A percentile compares a stretch with the other conserved stretches of the same genome.
Conservation (phyloP, 177 flowering plant species). For the Vitis hybrid region DNA sequence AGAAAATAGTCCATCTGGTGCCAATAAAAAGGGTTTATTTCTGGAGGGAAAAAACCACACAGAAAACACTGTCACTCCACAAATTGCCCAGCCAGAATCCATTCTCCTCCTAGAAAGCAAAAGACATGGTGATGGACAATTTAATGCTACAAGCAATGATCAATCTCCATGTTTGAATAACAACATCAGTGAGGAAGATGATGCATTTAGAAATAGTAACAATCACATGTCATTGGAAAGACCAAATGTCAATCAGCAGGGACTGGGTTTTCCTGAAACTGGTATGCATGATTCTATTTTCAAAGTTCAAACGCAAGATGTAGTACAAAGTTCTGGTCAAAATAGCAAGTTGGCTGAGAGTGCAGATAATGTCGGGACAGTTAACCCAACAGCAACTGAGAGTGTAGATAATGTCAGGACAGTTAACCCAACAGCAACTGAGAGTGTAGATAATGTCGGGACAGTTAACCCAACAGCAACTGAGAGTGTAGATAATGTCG, state of each 20-base stretch:
- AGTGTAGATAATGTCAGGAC: neutral
- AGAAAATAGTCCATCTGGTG: slow-evolving; percentile 14
- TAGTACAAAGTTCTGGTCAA: slow-evolving; percentile 10
- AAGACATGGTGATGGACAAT: slow-evolving; percentile 18
- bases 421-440: too few species aligned
- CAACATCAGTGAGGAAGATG: slow-evolving; percentile 10
- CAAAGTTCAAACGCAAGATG: slow-evolving; percentile 7
- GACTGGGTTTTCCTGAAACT: slow-evolving; percentile 9
- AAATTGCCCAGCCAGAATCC: slow-evolving; percentile 20
- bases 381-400: too few species aligned
- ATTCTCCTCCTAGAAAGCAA: slow-evolving; percentile 12
- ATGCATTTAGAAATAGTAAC: neutral
- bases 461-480: neutral
- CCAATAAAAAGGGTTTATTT: slow-evolving; percentile 3
- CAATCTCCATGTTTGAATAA: slow-evolving; percentile 16
- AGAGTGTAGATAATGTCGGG: too few species aligned
- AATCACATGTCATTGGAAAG: slow-evolving; percentile 15
- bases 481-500: slow-evolving; percentile 15
- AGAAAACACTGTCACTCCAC: slow-evolving; percentile 7
- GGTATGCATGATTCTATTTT: slow-evolving; percentile 7
- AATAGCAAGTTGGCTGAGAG: slow-evolving; percentile 18
- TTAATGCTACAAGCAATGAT: slow-evolving; percentile 9
- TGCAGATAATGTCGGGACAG: neutral
- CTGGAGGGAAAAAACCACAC: slow-evolving; percentile 18
- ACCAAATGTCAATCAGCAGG: slow-evolving; percentile 12